Evolutionary conservation across 352 stramenopile genomes (phyloP).

Genomic region (Phytopythium cucurbitacearum): DNA sequence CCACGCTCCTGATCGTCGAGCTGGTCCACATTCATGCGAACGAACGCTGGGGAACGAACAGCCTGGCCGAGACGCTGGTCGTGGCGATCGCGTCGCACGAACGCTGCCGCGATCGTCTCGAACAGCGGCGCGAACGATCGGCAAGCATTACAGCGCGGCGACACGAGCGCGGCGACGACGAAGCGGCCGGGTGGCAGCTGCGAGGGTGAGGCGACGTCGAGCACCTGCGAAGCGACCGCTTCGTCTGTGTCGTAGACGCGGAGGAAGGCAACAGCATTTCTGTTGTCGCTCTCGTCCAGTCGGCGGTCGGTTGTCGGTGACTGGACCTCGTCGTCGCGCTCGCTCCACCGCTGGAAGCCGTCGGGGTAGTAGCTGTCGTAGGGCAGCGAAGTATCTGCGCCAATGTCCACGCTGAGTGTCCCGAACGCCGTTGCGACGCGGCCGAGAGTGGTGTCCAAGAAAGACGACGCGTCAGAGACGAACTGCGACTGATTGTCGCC

Average conservation of each 20-base stretch:
- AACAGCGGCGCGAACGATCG: conserved; percentile 11
- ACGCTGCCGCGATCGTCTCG: conserved; percentile 6
- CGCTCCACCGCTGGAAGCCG: too few species aligned
- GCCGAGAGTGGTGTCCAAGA: background rate
- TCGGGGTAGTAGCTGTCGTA: too few species aligned
- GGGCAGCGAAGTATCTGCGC: too few species aligned
- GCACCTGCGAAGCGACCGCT: too few species aligned
- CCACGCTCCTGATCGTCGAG: conserved; percentile 2
- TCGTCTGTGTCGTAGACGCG: too few species aligned
- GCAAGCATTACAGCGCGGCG: conserved; percentile 14
- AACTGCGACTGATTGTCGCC: background rate
- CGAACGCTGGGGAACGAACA: conserved; percentile 6
- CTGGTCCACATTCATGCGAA: conserved; percentile 12
- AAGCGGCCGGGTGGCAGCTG: background rate
- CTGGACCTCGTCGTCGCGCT: too few species aligned
- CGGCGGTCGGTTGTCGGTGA: too few species aligned
- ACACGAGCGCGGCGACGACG: conserved; percentile 15
- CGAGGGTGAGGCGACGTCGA: too few species aligned
- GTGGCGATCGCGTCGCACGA: background rate
- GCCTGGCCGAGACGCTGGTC: background rate
- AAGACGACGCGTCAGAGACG: conserved; percentile 2
- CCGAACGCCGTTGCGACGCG: too few species aligned
- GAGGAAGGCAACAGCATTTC: too few species aligned
- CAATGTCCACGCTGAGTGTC: too few species aligned
- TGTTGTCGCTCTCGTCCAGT: too few species aligned